These are phyloP conservation scores for Thymus quinquecostatus DNA, from an alignment of 257 asterid species.

Conservation along the genomic window DNA sequence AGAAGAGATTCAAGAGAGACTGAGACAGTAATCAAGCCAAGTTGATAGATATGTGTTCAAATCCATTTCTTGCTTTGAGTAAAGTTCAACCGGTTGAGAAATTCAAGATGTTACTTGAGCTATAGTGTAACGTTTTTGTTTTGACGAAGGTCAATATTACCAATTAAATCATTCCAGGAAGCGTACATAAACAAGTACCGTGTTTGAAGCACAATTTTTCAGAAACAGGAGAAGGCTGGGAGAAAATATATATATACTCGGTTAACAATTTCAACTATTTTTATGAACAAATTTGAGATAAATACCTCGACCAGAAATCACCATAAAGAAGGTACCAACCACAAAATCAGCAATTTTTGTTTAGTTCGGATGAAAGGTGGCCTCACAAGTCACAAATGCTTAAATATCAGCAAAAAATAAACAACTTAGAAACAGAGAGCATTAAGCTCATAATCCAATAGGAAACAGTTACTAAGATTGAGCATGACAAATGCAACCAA, in stretches of 20 bases:
- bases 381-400: background rate
- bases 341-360: background rate
- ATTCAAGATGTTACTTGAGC: background rate
- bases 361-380: background rate
- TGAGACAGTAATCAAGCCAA: background rate
- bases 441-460: background rate
- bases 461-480: no score
- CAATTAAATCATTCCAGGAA: background rate
- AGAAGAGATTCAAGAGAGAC: no score
- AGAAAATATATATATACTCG: no score
- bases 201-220: background rate
- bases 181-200: background rate
- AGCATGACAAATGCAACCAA: background rate
- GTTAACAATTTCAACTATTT: background rate
- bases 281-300: background rate
- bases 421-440: background rate
- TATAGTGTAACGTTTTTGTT: background rate
- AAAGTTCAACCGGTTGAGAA: background rate
- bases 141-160: background rate
- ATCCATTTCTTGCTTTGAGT: background rate
- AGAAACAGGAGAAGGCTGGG: no score
- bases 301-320: conserved; percentile 1
- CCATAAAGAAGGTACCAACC: background rate
- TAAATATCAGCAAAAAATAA: background rate
- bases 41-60: background rate